Conservation (phyloP, 2,329 filamentous ascomycete species). For the Colletotrichum sp. region DNA sequence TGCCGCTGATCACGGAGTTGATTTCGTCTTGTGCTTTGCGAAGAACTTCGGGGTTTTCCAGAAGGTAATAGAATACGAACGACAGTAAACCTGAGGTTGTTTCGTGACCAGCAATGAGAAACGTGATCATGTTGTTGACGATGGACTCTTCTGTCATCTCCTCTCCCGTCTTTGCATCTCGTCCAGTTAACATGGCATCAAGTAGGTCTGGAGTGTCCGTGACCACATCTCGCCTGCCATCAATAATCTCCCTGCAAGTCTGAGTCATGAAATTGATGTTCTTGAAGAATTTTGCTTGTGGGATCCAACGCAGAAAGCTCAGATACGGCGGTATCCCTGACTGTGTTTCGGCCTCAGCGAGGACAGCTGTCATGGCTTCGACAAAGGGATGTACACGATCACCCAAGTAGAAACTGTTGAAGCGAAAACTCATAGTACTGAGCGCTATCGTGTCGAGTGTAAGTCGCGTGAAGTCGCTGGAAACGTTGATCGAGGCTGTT, state of each 20-base stretch:
- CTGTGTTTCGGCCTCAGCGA: neutral
- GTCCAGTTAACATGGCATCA: neutral
- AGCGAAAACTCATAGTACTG: neutral
- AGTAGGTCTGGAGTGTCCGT: neutral
- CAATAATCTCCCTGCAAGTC: neutral
- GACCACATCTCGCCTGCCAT: neutral
- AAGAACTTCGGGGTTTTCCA: fast-evolving
- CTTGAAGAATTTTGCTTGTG: neutral
- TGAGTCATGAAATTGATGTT: neutral
- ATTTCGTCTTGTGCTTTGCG: neutral
- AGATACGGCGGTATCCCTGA: neutral
- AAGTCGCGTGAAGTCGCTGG: neutral
- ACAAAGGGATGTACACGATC: neutral
- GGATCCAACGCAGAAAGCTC: neutral
- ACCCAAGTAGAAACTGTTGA: neutral
- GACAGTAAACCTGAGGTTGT: fast-evolving
- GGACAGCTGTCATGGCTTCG: neutral
- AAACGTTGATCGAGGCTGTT: neutral
- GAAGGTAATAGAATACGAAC: fast-evolving
- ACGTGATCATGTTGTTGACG: neutral
- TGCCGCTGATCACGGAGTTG: fast-evolving
- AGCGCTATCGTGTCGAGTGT: neutral
- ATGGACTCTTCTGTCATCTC: neutral
- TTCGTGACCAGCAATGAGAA: neutral
- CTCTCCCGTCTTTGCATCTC: neutral